These are phyloP conservation scores for Mycosphaerella sp. DNA, from an alignment of 2,329 filamentous ascomycete species.

Conservation along the genomic window DNA sequence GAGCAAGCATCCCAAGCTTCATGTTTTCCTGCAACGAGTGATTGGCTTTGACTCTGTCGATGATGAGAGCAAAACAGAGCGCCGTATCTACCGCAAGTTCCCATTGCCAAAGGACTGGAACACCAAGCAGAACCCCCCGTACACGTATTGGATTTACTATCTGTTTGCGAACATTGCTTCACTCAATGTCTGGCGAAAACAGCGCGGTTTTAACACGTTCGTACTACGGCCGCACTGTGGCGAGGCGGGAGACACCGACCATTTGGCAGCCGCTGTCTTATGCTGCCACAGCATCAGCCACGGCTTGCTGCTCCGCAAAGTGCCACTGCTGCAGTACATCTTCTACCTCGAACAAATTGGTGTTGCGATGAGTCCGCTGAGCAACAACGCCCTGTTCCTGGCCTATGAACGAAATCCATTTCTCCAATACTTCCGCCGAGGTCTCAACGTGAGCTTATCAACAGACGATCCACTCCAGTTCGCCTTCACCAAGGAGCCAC, in stretches of 20 bases:
- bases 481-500: slow-evolving; percentile 93
- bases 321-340: slow-evolving; percentile 89
- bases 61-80: slow-evolving; percentile 94
- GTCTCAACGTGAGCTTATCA: slow-evolving; percentile 89
- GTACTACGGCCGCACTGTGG: slow-evolving; percentile 89
- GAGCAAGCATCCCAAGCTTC: slow-evolving; percentile 78
- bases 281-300: slow-evolving; percentile 98
- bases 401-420: slow-evolving; percentile 97
- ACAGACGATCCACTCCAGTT: slow-evolving; percentile 97
- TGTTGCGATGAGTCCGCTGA: slow-evolving; percentile 98
- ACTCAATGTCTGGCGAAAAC: slow-evolving; percentile 84
- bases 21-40: slow-evolving; percentile 89
- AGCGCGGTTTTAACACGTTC: slow-evolving; percentile 93
- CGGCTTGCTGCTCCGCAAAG: slow-evolving; percentile 84
- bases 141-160: slow-evolving; percentile 99
- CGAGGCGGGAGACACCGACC: slow-evolving; percentile 93
- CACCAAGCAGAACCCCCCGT: slow-evolving; percentile 91
- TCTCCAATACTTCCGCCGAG: slow-evolving; percentile 88
- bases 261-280: slow-evolving; percentile 82
- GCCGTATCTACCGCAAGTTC: slow-evolving; percentile 91
- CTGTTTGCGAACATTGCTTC: slow-evolving; percentile 90
- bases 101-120: slow-evolving; percentile 84
- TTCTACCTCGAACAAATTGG: slow-evolving; percentile 98
- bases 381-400: slow-evolving; percentile 94
- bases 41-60: slow-evolving; percentile 98